Evolutionary conservation across 2,329 filamentous ascomycete species (phyloP).

Genomic region (Phoma sp.): DNA sequence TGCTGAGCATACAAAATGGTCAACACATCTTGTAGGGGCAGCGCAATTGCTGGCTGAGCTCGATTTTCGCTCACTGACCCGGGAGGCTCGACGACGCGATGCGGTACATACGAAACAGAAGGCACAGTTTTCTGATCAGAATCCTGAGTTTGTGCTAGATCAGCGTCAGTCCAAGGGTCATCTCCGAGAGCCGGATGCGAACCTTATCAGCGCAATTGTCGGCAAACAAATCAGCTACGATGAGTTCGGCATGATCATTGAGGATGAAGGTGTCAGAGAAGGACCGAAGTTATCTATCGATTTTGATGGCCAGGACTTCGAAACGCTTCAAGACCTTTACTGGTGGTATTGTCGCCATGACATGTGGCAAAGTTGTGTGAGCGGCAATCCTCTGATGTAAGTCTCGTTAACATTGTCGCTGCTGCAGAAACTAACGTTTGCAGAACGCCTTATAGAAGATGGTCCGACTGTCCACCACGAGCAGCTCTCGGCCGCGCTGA

Average conservation of each 20-base stretch:
- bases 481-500: constrained; percentile 78
- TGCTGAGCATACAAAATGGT: constrained; percentile 95
- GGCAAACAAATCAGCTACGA: constrained; percentile 66
- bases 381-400: constrained; percentile 84
- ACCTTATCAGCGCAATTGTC: constrained; percentile 63
- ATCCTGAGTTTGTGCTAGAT: constrained; percentile 41
- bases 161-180: constrained; percentile 35
- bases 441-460: constrained; percentile 79
- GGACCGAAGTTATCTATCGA: constrained; percentile 42
- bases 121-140: constrained; percentile 38
- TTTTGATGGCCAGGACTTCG: constrained; percentile 76
- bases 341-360: constrained; percentile 99
- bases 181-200: constrained; percentile 53
- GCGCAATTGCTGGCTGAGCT: constrained; percentile 83
- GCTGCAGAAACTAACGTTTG: constrained; percentile 27
- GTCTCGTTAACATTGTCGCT: constrained; percentile 46
- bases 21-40: constrained; percentile 85
- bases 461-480: constrained; percentile 87
- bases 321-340: constrained; percentile 82
- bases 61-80: constrained; percentile 75
- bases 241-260: constrained; percentile 59
- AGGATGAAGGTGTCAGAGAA: constrained; percentile 36
- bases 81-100: constrained; percentile 71
- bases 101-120: constrained; percentile 53
- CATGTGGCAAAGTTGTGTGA: constrained; percentile 86